Conservation (phyloP, 345 rosid species). For the Sisymbrium altissimum region DNA sequence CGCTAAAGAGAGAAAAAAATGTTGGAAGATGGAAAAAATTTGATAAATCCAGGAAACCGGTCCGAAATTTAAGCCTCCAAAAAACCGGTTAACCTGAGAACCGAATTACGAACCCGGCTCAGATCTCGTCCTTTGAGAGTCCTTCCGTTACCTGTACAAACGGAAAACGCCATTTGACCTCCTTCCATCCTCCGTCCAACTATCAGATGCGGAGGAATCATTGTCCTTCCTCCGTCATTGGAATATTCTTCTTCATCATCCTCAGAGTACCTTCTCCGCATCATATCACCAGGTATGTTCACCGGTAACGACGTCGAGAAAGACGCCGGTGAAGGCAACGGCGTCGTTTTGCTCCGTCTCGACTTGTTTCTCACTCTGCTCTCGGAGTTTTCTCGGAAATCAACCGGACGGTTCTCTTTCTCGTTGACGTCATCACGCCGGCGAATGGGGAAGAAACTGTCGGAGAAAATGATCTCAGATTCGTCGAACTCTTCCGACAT, state of each 20-base stretch:
- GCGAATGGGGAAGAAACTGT: conserved; percentile 3
- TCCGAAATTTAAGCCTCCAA: conserved; percentile 51
- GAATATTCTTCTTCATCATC: conserved; percentile 23
- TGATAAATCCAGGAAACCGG: not conserved
- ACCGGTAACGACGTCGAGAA: conserved; percentile 36
- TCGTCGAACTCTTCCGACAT: conserved; percentile 49
- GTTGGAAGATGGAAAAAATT: not conserved
- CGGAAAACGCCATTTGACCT: conserved; percentile 69
- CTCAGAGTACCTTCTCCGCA: conserved; percentile 22
- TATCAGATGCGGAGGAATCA: conserved; percentile 42
- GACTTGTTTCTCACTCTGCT: not conserved
- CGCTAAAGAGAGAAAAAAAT: not conserved
- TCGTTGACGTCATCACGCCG: conserved; percentile 3
- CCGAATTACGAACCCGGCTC: conserved; percentile 73
- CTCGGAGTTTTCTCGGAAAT: not conserved
- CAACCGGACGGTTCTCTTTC: conserved; percentile 26
- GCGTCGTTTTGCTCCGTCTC: conserved; percentile 17
- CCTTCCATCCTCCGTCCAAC: conserved; percentile 42
- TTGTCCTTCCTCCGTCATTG: conserved; percentile 27
- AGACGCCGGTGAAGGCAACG: not conserved
- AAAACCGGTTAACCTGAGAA: conserved; percentile 85
- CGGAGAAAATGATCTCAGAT: conserved; percentile 48
- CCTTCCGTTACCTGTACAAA: conserved; percentile 79
- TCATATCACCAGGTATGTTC: conserved; percentile 26
- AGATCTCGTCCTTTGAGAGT: conserved; percentile 82